Percentiles rank a stretch among this genome's conserved stretches.
Conservation (phyloP, 202 grass and related monocot species). For the Digitaria exilis region DNA sequence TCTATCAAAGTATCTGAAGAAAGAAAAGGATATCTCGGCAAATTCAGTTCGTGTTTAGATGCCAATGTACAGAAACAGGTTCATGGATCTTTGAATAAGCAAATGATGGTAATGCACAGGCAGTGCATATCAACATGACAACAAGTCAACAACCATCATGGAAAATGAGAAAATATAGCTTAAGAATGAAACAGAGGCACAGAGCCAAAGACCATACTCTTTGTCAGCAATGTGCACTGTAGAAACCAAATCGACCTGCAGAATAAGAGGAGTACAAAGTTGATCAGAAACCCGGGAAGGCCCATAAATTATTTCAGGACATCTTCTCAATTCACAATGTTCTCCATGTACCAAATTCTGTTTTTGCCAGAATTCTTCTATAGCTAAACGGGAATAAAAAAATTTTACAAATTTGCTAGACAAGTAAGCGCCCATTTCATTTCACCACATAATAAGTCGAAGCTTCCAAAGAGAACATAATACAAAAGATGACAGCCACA, state of each 20-base stretch:
- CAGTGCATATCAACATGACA: background rate
- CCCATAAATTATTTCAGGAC: background rate
- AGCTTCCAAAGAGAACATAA: background rate
- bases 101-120: background rate
- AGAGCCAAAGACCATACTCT: slow-evolving; percentile 41
- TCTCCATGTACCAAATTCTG: background rate
- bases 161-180: background rate
- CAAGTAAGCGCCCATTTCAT: background rate
- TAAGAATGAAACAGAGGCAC: slow-evolving; percentile 14
- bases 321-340: background rate
- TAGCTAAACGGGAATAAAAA: background rate
- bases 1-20: slow-evolving; percentile 72
- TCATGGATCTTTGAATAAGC: background rate
- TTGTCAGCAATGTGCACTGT: slow-evolving; percentile 92
- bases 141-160: too few species aligned
- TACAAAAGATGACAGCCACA: background rate
- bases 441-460: background rate
- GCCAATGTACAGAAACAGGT: background rate
- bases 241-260: slow-evolving; percentile 93
- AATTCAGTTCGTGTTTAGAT: background rate
- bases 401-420: background rate
- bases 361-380: background rate
- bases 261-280: background rate
- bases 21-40: background rate
- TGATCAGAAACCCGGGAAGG: slow-evolving; percentile 4